Conservation (phyloP, 306 rosid species). For the Castanea crenata region DNA sequence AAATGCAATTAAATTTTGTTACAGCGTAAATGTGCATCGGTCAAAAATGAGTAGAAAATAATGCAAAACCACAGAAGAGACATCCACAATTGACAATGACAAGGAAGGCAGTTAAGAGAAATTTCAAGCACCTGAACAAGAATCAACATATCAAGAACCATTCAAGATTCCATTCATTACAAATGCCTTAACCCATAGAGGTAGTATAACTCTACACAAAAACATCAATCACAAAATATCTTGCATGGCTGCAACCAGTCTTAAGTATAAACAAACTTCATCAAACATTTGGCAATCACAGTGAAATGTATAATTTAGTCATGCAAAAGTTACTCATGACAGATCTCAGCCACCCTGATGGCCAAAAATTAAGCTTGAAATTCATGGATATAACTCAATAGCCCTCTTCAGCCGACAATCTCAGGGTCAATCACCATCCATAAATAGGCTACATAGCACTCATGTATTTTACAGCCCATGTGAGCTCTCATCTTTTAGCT, state of each 20-base stretch:
- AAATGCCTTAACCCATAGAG: not conserved
- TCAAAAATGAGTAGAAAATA: not conserved
- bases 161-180: not conserved
- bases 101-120: not conserved
- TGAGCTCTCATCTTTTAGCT: not conserved
- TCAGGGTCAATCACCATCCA: not conserved
- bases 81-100: not conserved
- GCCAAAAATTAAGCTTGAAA: not conserved
- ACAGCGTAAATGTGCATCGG: not conserved
- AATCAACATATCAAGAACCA: not conserved
- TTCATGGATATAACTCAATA: not conserved
- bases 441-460: not conserved
- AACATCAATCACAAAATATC: not conserved
- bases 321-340: not conserved
- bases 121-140: too few relatives aligned
- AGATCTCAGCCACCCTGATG: not conserved
- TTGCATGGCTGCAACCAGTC: not conserved
- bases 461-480: not conserved
- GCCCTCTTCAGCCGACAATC: not conserved
- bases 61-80: not conserved
- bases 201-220: not conserved
- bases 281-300: not conserved
- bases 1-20: constrained; percentile 11
- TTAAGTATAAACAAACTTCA: not conserved
- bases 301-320: not conserved